Conservation (phyloP, 148 eudicot species). For the Polygonum maritimum region DNA sequence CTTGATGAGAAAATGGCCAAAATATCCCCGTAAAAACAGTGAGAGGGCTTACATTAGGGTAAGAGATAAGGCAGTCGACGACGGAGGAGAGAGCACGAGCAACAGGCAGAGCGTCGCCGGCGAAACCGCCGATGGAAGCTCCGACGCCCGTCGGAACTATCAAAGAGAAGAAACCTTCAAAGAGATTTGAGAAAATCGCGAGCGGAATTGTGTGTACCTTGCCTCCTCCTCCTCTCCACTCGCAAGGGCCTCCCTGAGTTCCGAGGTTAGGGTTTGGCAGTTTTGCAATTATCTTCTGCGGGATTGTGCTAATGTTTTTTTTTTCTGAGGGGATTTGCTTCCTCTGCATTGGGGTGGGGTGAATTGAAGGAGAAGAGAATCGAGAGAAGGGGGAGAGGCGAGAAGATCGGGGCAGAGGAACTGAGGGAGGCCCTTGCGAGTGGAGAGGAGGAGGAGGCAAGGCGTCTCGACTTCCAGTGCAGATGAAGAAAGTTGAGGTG, state of each 20-base stretch:
- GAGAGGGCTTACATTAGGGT: constrained; percentile 59
- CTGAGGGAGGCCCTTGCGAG: constrained; percentile 46
- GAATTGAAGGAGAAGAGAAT: constrained; percentile 56
- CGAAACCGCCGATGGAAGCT: constrained; percentile 89
- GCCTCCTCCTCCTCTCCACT: too few species aligned
- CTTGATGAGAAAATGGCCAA: neutral
- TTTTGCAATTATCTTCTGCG: too few species aligned
- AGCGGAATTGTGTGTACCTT: neutral
- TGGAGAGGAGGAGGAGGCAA: constrained; percentile 12
- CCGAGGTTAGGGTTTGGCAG: too few species aligned
- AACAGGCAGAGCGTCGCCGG: constrained; percentile 89
- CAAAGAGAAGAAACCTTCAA: constrained; percentile 19
- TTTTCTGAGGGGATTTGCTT: too few species aligned
- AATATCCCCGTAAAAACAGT: neutral
- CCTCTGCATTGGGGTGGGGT: constrained; percentile 17
- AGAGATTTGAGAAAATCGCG: neutral
- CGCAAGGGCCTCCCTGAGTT: too few species aligned
- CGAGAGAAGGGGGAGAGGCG: constrained; percentile 42
- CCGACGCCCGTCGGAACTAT: constrained; percentile 92
- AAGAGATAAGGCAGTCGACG: constrained; percentile 85
- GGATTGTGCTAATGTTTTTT: too few species aligned
- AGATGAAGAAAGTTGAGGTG: neutral
- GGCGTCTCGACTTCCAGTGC: constrained; percentile 4
- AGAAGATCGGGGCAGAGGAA: constrained; percentile 68
- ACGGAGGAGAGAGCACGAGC: constrained; percentile 79